A percentile compares a stretch with the other conserved stretches of the same genome.
These are phyloP conservation scores for Gloeopeniophorella convolvens DNA, from an alignment of 768 basidiomycete species.

Conservation along the genomic window DNA sequence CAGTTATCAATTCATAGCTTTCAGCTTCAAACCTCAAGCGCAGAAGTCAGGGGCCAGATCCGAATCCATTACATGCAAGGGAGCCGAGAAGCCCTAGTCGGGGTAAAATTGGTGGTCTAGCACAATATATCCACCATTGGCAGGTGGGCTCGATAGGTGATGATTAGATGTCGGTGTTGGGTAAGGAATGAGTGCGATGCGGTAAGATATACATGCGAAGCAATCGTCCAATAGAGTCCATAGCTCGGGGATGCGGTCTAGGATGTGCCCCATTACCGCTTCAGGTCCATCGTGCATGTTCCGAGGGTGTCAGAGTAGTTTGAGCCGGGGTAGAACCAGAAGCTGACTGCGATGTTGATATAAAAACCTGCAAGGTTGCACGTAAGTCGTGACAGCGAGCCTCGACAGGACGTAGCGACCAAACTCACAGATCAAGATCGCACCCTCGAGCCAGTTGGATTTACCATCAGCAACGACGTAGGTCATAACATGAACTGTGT, in stretches of 20 bases:
- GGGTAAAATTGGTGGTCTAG: too few species aligned
- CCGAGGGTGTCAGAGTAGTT: conserved; percentile 29
- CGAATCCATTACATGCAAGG: too few species aligned
- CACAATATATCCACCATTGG: not conserved
- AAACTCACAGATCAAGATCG: conserved; percentile 60
- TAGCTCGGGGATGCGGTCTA: not conserved
- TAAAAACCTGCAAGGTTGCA: conserved; percentile 36
- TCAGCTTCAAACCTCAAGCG: too few species aligned
- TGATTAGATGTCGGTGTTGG: not conserved
- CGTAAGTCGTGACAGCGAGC: conserved; percentile 4
- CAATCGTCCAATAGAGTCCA: not conserved
- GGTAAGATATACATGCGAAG: not conserved
- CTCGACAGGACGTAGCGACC: not conserved
- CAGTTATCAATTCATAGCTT: too few species aligned
- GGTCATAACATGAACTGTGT: conserved; percentile 55
- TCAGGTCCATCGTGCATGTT: conserved; percentile 21
- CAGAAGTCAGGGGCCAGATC: too few species aligned
- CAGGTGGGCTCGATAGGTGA: not conserved
- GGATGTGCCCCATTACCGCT: not conserved
- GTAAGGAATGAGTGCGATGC: not conserved
- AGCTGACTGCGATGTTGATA: conserved; percentile 47
- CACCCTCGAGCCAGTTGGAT: conserved; percentile 90
- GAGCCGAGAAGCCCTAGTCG: too few species aligned
- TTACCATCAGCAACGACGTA: conserved; percentile 82
- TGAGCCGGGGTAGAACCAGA: conserved; percentile 47